phyloP scores from a whole-genome alignment of 78 protist genomes.

The Anaeramoeba flamelloides region DNA sequence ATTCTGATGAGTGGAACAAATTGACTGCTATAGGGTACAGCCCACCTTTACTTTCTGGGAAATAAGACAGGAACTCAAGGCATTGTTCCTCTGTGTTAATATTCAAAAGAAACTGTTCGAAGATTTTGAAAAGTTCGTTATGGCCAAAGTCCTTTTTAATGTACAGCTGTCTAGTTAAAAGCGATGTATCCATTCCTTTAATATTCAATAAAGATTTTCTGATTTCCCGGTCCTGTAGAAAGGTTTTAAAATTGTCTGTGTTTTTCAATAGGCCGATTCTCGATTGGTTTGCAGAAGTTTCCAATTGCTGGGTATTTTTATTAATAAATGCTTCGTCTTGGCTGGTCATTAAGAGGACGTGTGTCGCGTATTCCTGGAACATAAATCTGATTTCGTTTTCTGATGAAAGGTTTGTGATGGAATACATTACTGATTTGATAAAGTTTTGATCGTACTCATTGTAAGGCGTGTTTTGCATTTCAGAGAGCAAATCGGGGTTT shows the following conservation, averaged over 20 bases:
- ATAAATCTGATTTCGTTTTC: background rate
- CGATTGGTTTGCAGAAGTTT: background rate
- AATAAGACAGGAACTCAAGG: constrained; percentile 31
- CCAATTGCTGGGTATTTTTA: background rate
- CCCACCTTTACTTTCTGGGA: constrained; percentile 59
- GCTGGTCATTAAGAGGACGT: background rate
- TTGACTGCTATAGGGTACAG: constrained; percentile 48
- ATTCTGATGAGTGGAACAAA: constrained; percentile 39
- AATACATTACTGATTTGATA: background rate
- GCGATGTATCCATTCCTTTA: background rate
- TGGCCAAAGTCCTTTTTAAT: background rate
- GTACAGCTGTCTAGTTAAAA: background rate
- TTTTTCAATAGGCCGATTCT: background rate
- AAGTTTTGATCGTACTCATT: background rate
- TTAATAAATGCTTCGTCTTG: background rate
- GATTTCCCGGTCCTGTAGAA: background rate
- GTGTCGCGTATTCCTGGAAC: background rate
- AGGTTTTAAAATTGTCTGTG: background rate
- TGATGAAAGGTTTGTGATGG: too few species aligned
- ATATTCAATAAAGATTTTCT: background rate
- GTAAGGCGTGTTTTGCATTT: background rate
- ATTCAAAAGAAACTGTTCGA: background rate
- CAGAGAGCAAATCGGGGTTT: background rate
- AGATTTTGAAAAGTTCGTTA: background rate
- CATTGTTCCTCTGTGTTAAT: background rate